These are phyloP conservation scores for Taphrina deformans DNA, from an alignment of 1,139 yeast genomes.

Conservation along the genomic window DNA sequence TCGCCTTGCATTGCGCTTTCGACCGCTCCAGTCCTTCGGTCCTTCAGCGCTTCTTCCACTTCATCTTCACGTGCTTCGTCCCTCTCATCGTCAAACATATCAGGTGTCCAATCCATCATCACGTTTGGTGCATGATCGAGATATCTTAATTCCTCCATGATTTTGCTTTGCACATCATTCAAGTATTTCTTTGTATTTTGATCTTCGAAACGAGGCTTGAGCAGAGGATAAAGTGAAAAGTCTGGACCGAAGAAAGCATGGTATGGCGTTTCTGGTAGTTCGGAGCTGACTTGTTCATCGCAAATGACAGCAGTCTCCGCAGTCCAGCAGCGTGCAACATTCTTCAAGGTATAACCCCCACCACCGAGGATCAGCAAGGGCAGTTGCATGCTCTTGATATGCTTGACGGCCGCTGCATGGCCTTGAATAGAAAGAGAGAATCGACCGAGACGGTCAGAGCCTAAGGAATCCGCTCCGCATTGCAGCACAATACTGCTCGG, in stretches of 20 bases:
- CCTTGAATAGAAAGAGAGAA: slow-evolving; percentile 89
- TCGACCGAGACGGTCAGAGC: slow-evolving; percentile 89
- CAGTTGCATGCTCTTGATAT: slow-evolving; percentile 77
- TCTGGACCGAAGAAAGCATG: slow-evolving; percentile 92
- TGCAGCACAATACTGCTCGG: slow-evolving; percentile 90
- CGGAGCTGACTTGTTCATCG: slow-evolving; percentile 71
- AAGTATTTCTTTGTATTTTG: slow-evolving; percentile 80
- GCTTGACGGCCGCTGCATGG: slow-evolving; percentile 93
- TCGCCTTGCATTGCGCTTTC: slow-evolving; percentile 13
- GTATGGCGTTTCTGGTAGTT: slow-evolving; percentile 81
- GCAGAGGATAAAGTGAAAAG: slow-evolving; percentile 80
- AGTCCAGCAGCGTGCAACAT: slow-evolving; percentile 92
- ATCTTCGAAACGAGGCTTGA: slow-evolving; percentile 86
- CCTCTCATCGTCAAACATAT: slow-evolving; percentile 61
- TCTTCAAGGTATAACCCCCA: slow-evolving; percentile 96
- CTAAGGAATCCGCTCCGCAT: slow-evolving; percentile 87
- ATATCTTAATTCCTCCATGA: slow-evolving; percentile 77
- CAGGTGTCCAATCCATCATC: slow-evolving; percentile 85
- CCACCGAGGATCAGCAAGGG: slow-evolving; percentile 95
- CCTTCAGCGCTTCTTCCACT: slow-evolving; percentile 37
- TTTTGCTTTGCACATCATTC: slow-evolving; percentile 72
- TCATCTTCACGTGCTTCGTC: slow-evolving; percentile 56
- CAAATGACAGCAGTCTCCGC: slow-evolving; percentile 87
- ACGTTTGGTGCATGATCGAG: slow-evolving; percentile 93
- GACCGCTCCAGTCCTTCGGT: slow-evolving; percentile 13